Conservation (phyloP, 805 yeast genomes). For the Pichia californica region DNA sequence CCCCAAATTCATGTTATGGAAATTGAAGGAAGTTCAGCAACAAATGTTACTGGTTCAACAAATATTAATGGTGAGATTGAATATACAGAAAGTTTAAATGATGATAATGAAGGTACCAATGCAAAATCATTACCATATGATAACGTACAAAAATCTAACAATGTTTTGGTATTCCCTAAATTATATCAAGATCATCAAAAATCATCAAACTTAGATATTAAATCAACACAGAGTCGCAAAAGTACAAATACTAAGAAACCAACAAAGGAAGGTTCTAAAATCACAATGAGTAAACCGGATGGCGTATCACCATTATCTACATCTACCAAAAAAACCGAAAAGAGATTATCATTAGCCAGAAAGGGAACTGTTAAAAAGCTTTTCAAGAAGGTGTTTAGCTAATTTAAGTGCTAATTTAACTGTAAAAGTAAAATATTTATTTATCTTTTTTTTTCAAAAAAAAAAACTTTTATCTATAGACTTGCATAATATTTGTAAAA, state of each 20-base stretch:
- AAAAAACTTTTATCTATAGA: too few relatives aligned
- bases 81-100: slow-evolving; percentile 1
- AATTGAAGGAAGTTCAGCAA: slow-evolving; percentile 1
- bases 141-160: neutral
- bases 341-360: neutral
- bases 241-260: neutral
- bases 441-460: too few relatives aligned
- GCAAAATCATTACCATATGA: too few relatives aligned
- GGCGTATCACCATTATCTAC: neutral
- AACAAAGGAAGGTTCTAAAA: neutral
- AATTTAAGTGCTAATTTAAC: neutral
- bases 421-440: too few relatives aligned
- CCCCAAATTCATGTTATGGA: slow-evolving; percentile 3
- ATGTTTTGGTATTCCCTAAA: neutral
- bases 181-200: neutral
- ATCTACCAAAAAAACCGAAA: neutral
- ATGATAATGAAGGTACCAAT: neutral
- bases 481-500: too few relatives aligned
- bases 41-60: neutral
- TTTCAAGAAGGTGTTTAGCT: slow-evolving; percentile 10
- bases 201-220: too few relatives aligned
- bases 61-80: neutral
- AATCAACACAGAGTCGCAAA: neutral
- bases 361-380: slow-evolving; percentile 5
- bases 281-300: neutral